Evolutionary conservation across 2,329 filamentous ascomycete species (phyloP).

Genomic region (Penicillium paneum): DNA sequence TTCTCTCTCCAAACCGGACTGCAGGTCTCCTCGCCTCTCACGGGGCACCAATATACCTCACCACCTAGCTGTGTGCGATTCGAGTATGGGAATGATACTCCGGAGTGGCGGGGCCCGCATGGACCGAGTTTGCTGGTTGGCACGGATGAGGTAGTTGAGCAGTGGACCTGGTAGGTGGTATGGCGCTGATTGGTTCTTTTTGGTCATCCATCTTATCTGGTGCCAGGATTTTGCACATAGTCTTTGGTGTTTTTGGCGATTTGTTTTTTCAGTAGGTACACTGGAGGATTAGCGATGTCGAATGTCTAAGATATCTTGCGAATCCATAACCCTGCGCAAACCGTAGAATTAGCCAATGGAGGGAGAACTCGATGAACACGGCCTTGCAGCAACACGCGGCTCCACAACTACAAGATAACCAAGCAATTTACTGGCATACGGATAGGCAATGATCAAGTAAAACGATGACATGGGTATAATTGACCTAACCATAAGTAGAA

Average conservation of each 20-base stretch:
- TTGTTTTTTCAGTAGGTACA: not conserved
- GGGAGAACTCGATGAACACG: not conserved
- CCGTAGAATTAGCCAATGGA: not conserved
- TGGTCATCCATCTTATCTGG: not conserved
- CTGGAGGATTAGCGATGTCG: not conserved
- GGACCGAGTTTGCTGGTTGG: conserved; percentile 37
- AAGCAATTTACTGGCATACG: not conserved
- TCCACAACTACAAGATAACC: not conserved
- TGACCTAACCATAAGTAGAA: not conserved
- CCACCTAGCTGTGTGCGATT: conserved; percentile 35
- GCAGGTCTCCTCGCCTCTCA: conserved; percentile 30
- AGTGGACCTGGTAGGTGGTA: conserved; percentile 39
- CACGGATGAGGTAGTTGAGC: conserved; percentile 32
- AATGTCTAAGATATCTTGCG: not conserved
- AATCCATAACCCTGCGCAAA: not conserved
- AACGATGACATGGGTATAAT: conserved; percentile 2
- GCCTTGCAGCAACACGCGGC: too few species aligned
- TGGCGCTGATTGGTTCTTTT: not conserved
- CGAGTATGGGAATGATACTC: conserved; percentile 26
- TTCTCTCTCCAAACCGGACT: conserved; percentile 39
- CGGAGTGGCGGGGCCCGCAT: conserved; percentile 23
- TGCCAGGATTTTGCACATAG: not conserved
- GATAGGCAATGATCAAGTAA: not conserved
- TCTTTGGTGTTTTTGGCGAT: not conserved
- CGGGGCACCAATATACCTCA: conserved; percentile 23